Base-by-base conservation (phyloP, 108 stramenopile genomes). In the Asterionellopsis glacialis region DNA sequence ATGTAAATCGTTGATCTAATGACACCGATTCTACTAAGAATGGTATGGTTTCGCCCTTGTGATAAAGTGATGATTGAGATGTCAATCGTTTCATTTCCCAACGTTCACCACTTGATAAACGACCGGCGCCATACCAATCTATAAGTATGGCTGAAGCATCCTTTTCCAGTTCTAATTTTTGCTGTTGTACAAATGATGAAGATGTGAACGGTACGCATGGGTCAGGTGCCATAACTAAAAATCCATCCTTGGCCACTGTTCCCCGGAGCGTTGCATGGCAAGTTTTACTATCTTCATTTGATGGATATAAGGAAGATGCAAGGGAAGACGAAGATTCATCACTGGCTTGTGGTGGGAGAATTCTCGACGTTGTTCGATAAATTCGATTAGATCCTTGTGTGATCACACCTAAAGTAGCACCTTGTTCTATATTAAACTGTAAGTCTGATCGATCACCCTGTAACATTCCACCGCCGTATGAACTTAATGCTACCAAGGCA, bases 391-490 rank as follows among this genome's bases (percentile, higher is more conserved):
- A 65, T 28, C 90, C 90, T 55, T 91, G 90, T 11, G 90, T 88
- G 23, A 75, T 63, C 42, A 91, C 60, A 26, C 80, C 84, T 38
- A 91, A 58, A 11, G 51, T 64, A 11, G 84, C 86, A 40, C 68
- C 63, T 23, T 51, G 47, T 52, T 85, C 69, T 12, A 84, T 84
- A 55, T 77, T 65, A 22, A 88, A 47, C 15, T 66, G 52, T 45
- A 84, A 70, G 42, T 79, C 53, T 25, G 68, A 44, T 11, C 54
- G 44, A 60, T 91, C 90, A 13, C 90, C 90, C 27, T 77, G 84
- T 21, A 91, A 57, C 69, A 91, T 76, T 11, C 90, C 90, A 6
- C 80, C 90, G 38, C 90, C 90, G 63, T 91, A 91, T 38, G 81
- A 84, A 23, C 74, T 72, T 52, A 88, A 41, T 51, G 79, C 79